Percentiles rank a stretch among this genome's conserved stretches.
Evolutionary conservation across 805 yeast genomes (phyloP).

Genomic region (Suhomyces vadensis): DNA sequence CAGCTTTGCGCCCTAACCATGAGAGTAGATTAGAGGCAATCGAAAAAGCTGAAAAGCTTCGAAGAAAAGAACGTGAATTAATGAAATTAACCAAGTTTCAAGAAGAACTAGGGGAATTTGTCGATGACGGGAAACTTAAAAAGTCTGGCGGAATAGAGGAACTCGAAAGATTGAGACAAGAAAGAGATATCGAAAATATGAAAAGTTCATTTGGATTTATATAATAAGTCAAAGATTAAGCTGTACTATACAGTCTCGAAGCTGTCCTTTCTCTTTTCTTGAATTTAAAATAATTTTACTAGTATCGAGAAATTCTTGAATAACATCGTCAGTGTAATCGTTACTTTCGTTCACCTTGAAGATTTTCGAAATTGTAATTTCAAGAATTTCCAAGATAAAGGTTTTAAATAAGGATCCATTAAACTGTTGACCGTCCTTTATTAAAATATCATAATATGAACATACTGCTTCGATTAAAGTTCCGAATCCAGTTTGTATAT

Average conservation of each 20-base stretch:
- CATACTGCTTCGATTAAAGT: conserved; percentile 10
- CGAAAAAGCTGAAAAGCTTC: conserved; percentile 76
- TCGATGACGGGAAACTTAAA: conserved; percentile 71
- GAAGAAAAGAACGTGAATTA: conserved; percentile 68
- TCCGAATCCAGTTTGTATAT: conserved; percentile 11
- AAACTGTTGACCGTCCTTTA: not conserved
- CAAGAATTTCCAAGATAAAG: conserved; percentile 16
- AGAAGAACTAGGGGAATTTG: conserved; percentile 84
- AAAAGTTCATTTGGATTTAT: conserved; percentile 44
- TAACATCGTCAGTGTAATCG: conserved; percentile 9
- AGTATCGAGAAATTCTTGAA: conserved; percentile 9
- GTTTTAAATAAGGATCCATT: conserved; percentile 8
- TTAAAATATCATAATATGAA: not conserved
- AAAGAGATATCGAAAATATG: conserved; percentile 71
- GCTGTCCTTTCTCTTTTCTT: not conserved
- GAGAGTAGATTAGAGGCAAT: conserved; percentile 85
- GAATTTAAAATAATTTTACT: not conserved
- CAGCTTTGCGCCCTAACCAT: conserved; percentile 78
- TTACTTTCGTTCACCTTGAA: conserved; percentile 12
- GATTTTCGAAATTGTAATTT: conserved; percentile 15
- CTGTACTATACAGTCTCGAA: conserved; percentile 8
- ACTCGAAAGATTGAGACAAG: conserved; percentile 65
- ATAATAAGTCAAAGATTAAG: conserved; percentile 10
- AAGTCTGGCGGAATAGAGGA: conserved; percentile 90
- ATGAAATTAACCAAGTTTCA: conserved; percentile 65